Percentiles rank a stretch among this genome's conserved stretches.
phyloP scores from a whole-genome alignment of 2,329 filamentous ascomycete genomes.

The Xylaria sp. region DNA sequence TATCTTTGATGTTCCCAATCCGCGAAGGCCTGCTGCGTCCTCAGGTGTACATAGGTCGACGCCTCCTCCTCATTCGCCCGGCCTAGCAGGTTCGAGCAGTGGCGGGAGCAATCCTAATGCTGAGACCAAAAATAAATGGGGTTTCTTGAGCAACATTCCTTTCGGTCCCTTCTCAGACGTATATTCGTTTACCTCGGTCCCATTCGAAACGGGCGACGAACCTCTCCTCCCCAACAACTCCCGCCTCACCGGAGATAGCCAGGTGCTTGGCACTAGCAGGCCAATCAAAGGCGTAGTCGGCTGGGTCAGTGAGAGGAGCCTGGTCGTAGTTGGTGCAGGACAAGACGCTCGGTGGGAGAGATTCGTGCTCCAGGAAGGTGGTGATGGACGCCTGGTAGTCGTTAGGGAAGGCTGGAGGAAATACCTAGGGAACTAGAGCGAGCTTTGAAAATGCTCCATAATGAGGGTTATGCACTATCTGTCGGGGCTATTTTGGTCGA shows the following conservation, averaged over 20 bases:
- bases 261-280: conserved; percentile 54
- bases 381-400: conserved; percentile 68
- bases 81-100: conserved; percentile 23
- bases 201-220: conserved; percentile 85
- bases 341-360: conserved; percentile 86
- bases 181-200: conserved; percentile 80
- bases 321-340: conserved; percentile 79
- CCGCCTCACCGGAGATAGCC: conserved; percentile 31
- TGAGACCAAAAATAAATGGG: conserved; percentile 75
- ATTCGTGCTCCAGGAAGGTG: conserved; percentile 70
- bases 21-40: conserved; percentile 40
- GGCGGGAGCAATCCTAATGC: conserved; percentile 39
- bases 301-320: conserved; percentile 74
- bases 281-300: conserved; percentile 83
- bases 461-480: neutral
- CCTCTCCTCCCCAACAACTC: conserved; percentile 46
- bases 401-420: conserved; percentile 80
- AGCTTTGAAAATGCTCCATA: conserved; percentile 11
- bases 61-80: conserved; percentile 18
- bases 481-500: neutral
- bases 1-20: conserved; percentile 80
- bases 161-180: conserved; percentile 88
- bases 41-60: conserved; percentile 17
- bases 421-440: conserved; percentile 55
- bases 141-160: conserved; percentile 79